A percentile compares a stretch with the other conserved stretches of the same genome.
phyloP scores from a whole-genome alignment of 805 yeast genomes.

The Candida caryicola region DNA sequence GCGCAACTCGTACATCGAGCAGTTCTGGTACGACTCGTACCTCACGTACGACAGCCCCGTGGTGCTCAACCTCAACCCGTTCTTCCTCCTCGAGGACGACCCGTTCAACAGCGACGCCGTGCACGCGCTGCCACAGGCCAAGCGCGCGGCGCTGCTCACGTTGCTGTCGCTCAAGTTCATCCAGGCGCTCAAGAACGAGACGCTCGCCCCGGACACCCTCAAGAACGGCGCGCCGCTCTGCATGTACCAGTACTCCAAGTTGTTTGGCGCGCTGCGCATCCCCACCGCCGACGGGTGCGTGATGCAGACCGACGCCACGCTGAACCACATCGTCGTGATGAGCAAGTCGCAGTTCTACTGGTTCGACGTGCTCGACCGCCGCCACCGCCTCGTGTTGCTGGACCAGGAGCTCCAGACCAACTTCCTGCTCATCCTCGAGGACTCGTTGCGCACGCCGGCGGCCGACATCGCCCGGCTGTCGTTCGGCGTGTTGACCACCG shows the following conservation, averaged over 20 bases:
- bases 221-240: slow-evolving; percentile 65
- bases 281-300: slow-evolving; percentile 80
- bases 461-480: slow-evolving; percentile 70
- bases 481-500: slow-evolving; percentile 88
- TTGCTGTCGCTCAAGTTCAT: slow-evolving; percentile 76
- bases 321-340: slow-evolving; percentile 79
- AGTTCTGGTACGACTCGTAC: slow-evolving; percentile 92
- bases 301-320: slow-evolving; percentile 73
- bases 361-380: slow-evolving; percentile 84
- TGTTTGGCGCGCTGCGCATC: slow-evolving; percentile 85
- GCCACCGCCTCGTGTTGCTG: slow-evolving; percentile 66
- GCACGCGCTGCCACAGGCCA: slow-evolving; percentile 51
- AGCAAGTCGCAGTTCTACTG: slow-evolving; percentile 89
- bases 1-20: slow-evolving; percentile 81
- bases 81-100: slow-evolving; percentile 86
- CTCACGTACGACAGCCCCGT: slow-evolving; percentile 85
- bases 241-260: slow-evolving; percentile 87
- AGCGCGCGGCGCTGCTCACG: slow-evolving; percentile 77
- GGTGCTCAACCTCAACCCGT: slow-evolving; percentile 88
- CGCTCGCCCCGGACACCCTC: slow-evolving; percentile 66
- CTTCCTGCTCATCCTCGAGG: slow-evolving; percentile 71
- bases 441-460: slow-evolving; percentile 53
- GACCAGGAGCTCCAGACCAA: slow-evolving; percentile 75
- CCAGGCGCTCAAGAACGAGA: slow-evolving; percentile 72
- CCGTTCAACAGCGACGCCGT: slow-evolving; percentile 64